phyloP scores from a whole-genome alignment of 2,329 filamentous ascomycete species.

The Fusarium subglutinans region DNA sequence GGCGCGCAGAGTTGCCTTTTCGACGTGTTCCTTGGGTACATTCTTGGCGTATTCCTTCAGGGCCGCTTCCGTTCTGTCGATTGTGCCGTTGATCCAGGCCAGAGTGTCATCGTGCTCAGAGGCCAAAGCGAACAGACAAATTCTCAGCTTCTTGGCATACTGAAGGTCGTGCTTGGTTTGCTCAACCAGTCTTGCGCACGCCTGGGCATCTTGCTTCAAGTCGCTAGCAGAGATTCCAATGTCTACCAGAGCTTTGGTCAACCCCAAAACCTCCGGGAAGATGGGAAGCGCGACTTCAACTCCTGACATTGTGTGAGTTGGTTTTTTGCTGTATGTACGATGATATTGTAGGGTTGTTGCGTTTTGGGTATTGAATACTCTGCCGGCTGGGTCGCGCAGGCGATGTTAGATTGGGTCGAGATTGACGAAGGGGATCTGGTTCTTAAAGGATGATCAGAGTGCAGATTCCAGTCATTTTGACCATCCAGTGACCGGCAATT shows the following conservation, averaged over 20 bases:
- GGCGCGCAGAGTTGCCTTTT: not conserved
- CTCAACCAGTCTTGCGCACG: not conserved
- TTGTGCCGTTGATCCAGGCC: not conserved
- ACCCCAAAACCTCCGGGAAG: not conserved
- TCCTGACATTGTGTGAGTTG: not conserved
- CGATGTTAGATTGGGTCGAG: not conserved
- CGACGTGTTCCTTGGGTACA: not conserved
- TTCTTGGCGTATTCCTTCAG: not conserved
- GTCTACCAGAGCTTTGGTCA: not conserved
- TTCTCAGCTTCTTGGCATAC: not conserved
- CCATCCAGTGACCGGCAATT: not conserved
- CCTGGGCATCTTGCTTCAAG: not conserved
- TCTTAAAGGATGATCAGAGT: not conserved
- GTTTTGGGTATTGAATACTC: not conserved
- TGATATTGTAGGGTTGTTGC: not conserved
- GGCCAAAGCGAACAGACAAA: not conserved
- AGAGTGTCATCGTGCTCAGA: not conserved
- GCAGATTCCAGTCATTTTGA: too few species aligned
- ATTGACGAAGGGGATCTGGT: not conserved
- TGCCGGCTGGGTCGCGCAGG: not conserved
- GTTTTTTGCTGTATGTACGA: not conserved
- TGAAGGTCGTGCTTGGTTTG: not conserved
- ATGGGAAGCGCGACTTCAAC: not conserved
- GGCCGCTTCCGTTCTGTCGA: not conserved
- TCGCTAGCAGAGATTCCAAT: not conserved